A percentile compares a stretch with the other conserved stretches of the same genome.
Conservation (phyloP, 164 flowering plant genomes). For the Nymphaea colorata region DNA sequence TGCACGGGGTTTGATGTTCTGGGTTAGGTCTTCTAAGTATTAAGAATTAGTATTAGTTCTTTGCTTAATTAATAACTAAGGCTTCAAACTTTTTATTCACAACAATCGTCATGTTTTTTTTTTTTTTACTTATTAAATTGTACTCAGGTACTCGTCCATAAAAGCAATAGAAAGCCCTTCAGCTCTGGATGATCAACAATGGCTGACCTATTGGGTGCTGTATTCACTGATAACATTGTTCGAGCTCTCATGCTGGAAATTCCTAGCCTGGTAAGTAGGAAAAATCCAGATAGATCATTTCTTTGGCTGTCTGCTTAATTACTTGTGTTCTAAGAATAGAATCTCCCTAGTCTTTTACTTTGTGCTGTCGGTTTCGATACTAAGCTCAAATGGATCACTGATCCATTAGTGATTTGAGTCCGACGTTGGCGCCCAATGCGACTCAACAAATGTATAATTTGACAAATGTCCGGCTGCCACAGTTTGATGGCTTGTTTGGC, state of each 20-base stretch:
- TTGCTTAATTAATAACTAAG: too few species aligned
- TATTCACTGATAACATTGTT: constrained; percentile 78
- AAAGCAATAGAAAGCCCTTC: constrained; percentile 86
- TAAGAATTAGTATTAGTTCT: too few species aligned
- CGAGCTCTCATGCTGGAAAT: constrained; percentile 65
- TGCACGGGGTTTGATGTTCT: too few species aligned
- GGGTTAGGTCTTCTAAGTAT: too few species aligned
- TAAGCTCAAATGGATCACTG: too few species aligned
- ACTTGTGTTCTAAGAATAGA: not conserved
- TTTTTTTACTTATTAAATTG: not conserved
- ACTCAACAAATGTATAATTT: too few species aligned
- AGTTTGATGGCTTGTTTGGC: too few species aligned
- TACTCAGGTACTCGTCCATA: constrained; percentile 35
- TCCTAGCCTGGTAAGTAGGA: constrained; percentile 54
- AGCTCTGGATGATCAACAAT: constrained; percentile 74
- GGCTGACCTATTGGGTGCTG: constrained; percentile 91
- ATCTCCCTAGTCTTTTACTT: not conserved
- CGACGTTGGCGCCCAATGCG: too few species aligned
- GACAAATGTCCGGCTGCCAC: too few species aligned
- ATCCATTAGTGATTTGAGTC: too few species aligned
- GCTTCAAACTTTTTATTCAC: not conserved
- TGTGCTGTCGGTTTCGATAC: not conserved
- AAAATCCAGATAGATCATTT: not conserved
- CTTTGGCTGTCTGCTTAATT: not conserved
- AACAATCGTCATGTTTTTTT: not conserved